Base-by-base conservation (phyloP, 75 land plant genomes). In the Adiantum capillusveneris region DNA sequence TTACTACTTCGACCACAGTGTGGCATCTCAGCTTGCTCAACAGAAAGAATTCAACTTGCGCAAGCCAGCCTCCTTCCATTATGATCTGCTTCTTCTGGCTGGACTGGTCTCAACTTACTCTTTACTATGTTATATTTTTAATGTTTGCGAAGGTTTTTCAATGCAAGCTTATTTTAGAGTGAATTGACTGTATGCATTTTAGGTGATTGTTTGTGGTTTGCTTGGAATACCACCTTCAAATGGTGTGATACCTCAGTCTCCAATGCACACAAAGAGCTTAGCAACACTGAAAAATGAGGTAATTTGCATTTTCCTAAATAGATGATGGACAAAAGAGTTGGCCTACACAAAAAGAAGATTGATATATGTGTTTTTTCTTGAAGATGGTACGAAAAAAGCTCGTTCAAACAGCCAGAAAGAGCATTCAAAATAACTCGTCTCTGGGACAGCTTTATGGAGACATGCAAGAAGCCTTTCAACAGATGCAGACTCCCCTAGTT, bases 221-320 rank as follows among this genome's bases (percentile, higher is more conserved):
- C 36, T 87, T 62, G 97, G 97, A 18, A 77, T 90, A 51, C 97
- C 97, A 64, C 97, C 97, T n/a, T 79, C 92, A 36, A 88, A 87
- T 71, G 97, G 97, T 60, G 92, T 90, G 16, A 78, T 90, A 43
- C 97, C 97, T 34, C 97, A 90, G 53, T 87, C 97, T 26, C 97
- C 97, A 20, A 90, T 90, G 97, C 97, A 90, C 56, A 90, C 97
- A 39, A 81, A 81, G 52, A 81, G 87, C 30, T 65, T 90, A 54
- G 92, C 92, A 29, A 83, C 92, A 61, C 74, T 90, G 24, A 90
- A 87, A 44, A 82, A 87, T 54, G 85, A 90, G 85, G 97, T 90
- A 66, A n/a, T 9, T 14, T 9, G 14, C 9, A 9, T 9, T 41
- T 9, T 41, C 9, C 43, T 9, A 41, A 9, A 9, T n/a, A n/a